Evolutionary conservation across 2,329 filamentous ascomycete species (phyloP).

Genomic region (Arthrobotrys sinensis): DNA sequence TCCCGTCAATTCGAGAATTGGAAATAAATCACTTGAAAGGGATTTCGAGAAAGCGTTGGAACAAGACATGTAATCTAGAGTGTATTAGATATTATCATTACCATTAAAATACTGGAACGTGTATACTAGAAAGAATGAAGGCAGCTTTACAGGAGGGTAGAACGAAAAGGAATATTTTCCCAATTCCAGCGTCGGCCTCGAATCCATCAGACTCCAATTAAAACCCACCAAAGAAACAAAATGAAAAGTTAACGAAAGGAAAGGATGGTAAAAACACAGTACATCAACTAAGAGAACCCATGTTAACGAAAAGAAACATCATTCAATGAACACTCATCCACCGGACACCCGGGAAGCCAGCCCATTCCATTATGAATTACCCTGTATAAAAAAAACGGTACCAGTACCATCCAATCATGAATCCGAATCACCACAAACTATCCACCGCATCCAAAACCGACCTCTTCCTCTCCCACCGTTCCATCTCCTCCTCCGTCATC

Average conservation of each 20-base stretch:
- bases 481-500: conserved; percentile 51
- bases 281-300: not conserved
- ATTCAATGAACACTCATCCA: conserved; percentile 7
- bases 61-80: too few relatives aligned
- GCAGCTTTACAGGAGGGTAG: too few relatives aligned
- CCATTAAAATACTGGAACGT: too few relatives aligned
- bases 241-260: not conserved
- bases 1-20: too few relatives aligned
- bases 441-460: conserved; percentile 50
- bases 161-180: too few relatives aligned
- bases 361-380: not conserved
- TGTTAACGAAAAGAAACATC: not conserved
- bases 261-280: not conserved
- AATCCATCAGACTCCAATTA: not conserved
- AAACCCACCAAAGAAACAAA: not conserved
- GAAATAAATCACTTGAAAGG: too few relatives aligned
- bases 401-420: conserved; percentile 8
- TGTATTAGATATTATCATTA: too few relatives aligned
- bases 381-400: not conserved
- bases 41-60: too few relatives aligned
- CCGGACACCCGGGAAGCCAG: not conserved
- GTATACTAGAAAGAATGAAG: too few relatives aligned
- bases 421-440: conserved; percentile 39
- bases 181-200: not conserved
- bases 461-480: conserved; percentile 56